These are phyloP conservation scores for Paxillus ammoniavirescens DNA, from an alignment of 768 basidiomycete genomes.

Conservation along the genomic window DNA sequence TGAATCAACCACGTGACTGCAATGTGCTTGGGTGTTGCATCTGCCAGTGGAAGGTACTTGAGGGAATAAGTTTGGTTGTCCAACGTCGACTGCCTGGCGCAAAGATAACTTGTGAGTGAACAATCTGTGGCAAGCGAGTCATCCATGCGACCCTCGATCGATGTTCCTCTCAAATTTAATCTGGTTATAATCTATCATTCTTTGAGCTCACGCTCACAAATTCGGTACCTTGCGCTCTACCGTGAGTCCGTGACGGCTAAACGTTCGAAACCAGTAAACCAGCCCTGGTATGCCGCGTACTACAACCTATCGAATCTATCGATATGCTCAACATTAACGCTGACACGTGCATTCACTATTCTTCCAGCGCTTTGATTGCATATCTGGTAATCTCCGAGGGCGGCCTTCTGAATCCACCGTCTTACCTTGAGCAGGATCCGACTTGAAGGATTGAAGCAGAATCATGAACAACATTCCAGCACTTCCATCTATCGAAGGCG, in stretches of 20 bases:
- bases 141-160: not conserved
- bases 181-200: not conserved
- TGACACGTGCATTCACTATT: not conserved
- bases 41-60: no score
- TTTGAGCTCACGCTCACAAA: not conserved
- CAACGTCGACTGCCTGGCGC: no score
- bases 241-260: no score
- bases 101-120: not conserved
- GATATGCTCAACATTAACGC: not conserved
- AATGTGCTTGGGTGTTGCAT: no score
- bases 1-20: not conserved
- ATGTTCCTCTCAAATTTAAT: no score
- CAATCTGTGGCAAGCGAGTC: not conserved
- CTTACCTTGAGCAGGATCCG: not conserved
- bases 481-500: constrained; percentile 56
- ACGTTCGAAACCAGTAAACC: not conserved
- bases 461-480: constrained; percentile 39
- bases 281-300: not conserved
- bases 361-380: not conserved
- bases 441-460: constrained; percentile 4
- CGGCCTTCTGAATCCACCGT: not conserved
- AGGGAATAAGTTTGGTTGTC: no score
- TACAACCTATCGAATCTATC: not conserved
- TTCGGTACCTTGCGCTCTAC: not conserved
- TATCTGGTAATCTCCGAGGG: not conserved